Base-by-base conservation (phyloP, 164 flowering plant species). In the Stephania cephalantha region DNA sequence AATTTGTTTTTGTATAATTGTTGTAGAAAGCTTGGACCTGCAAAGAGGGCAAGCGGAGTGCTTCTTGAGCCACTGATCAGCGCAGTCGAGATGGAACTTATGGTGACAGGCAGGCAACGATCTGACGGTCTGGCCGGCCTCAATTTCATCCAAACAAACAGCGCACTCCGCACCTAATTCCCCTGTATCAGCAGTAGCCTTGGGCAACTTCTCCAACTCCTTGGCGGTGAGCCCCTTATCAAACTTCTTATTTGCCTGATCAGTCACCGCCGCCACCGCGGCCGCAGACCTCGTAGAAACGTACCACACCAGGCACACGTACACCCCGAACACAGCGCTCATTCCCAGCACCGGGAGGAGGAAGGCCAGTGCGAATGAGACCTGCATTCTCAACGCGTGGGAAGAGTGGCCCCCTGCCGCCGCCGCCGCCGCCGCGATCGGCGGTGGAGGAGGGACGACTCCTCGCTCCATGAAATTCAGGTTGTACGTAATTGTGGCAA, bases 1-100 rank as follows among this genome's bases (percentile, higher is more conserved):
- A 53, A 13, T 13, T 12, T 13, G 61, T 4, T 12, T 13, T 6
- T 13, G 17, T 1, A 18, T 13, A 63, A 15, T 13, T 55, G 82
- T 61, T n/a, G 81, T 18, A 66, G 78, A 71, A 4, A 90, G 82
- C 70, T 77, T 80, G 45, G 83, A 71, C 46, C 91, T 61, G 53
- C 93, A 90, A 66, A 90, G 73, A 53, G 93, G 93, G 46, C 91
- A 90, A n/a, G 80, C 75, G 0, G 86, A 29, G 61, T 88, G 84
- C 77, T 75, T 85, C 5, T 89, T 77, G 2, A 90, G 88, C 93
- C 93, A 90, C 3, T 86, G 73, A 73, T 90, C 91, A 11, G 86
- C 91, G 68, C 93, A 90, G 6, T 81, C 35, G 2, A 86, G 55
- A 75, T 88, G 93, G 71, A 88, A 90, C 52, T 89, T 91, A 46